Evolutionary conservation across 805 yeast genomes (phyloP).

Genomic region (Torulaspora gathmanii): DNA sequence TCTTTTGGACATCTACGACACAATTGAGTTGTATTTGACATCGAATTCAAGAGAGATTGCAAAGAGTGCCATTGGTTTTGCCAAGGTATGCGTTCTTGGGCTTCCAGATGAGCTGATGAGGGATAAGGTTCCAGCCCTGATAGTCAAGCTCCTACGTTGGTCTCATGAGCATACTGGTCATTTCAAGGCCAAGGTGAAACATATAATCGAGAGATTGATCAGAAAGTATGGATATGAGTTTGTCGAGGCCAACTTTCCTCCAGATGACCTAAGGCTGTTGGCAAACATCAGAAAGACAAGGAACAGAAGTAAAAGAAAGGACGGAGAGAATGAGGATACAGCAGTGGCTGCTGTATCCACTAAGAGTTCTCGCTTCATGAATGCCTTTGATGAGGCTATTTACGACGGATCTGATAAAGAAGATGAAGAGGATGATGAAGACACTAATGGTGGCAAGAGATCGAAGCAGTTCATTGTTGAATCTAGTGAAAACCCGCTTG

Average conservation of each 20-base stretch:
- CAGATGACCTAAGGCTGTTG: conserved; percentile 77
- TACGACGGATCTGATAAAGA: conserved; percentile 69
- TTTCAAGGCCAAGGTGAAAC: conserved; percentile 88
- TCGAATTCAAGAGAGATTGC: conserved; percentile 91
- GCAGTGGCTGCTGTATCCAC: conserved; percentile 23
- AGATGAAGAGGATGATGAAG: conserved; percentile 47
- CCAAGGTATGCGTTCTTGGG: conserved; percentile 79
- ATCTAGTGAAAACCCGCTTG: conserved; percentile 72
- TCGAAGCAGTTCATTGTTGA: conserved; percentile 68
- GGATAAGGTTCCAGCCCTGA: conserved; percentile 58
- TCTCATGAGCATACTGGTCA: conserved; percentile 95
- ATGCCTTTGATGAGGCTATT: conserved; percentile 90
- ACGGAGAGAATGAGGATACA: conserved; percentile 31
- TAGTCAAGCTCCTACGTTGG: conserved; percentile 79
- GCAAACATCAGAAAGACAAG: conserved; percentile 80
- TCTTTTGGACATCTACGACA: conserved; percentile 70
- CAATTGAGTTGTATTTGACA: conserved; percentile 84
- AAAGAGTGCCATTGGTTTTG: conserved; percentile 89
- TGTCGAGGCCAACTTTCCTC: conserved; percentile 83
- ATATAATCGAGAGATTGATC: conserved; percentile 83
- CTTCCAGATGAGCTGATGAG: conserved; percentile 74
- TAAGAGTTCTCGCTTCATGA: conserved; percentile 54
- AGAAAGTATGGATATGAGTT: conserved; percentile 86
- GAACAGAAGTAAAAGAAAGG: conserved; percentile 77
- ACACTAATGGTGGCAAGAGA: conserved; percentile 21